phyloP scores from a whole-genome alignment of 371 early-diverging fungal species.

The Blakeslea trispora region DNA sequence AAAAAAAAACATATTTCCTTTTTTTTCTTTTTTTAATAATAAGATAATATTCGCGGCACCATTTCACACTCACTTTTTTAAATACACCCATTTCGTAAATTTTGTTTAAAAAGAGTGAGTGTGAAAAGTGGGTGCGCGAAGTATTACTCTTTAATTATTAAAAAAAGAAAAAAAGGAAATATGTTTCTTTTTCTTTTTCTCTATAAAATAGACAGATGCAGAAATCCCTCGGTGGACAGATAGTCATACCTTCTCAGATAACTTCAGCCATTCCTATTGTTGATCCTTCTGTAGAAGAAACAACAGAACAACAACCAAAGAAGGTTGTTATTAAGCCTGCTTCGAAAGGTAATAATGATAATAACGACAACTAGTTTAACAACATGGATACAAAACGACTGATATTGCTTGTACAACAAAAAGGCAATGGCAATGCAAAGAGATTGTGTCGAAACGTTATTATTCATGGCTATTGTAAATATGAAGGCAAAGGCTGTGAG shows the following conservation, averaged over 20 bases:
- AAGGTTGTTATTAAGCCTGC: constrained; percentile 26
- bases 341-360: constrained; percentile 54
- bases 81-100: no score
- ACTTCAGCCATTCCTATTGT: constrained; percentile 64
- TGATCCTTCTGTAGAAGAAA: constrained; percentile 38
- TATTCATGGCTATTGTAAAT: constrained; percentile 87
- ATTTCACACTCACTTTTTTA: no score
- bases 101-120: no score
- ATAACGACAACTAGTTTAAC: background rate
- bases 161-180: no score
- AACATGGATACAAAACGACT: background rate
- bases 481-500: constrained; percentile 81
- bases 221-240: constrained; percentile 43
- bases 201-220: constrained; percentile 18
- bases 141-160: no score
- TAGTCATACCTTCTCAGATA: constrained; percentile 45
- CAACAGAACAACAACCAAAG: constrained; percentile 24
- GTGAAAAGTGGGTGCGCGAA: no score
- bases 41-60: no score
- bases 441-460: constrained; percentile 80
- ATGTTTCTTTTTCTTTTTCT: constrained; percentile 6
- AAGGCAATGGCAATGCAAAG: constrained; percentile 43
- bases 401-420: background rate
- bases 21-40: no score
- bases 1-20: background rate